Evolutionary conservation across 352 stramenopile genomes (phyloP).

Genomic region (Pythium biforme): DNA sequence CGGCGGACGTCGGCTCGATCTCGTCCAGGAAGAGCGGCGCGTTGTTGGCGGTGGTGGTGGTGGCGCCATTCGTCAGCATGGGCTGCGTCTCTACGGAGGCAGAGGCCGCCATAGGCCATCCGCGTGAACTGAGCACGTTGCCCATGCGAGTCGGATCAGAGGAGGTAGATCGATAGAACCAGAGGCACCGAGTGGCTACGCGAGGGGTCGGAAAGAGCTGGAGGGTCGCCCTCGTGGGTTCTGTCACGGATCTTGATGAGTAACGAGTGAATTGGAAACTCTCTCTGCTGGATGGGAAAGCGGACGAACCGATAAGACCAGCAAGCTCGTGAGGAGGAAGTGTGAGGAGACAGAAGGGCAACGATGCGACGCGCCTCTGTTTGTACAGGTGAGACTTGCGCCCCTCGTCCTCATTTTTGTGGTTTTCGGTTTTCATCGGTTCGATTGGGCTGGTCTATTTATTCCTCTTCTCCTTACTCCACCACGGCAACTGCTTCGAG

Average conservation of each 20-base stretch:
- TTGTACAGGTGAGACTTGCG: no score
- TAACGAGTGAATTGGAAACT: neutral
- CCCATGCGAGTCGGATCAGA: slow-evolving; percentile 13
- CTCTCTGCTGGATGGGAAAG: no score
- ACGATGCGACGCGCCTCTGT: no score
- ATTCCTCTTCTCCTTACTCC: slow-evolving; percentile 12
- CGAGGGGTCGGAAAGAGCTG: neutral
- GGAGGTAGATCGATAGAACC: neutral
- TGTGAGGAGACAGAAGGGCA: no score
- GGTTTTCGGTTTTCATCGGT: neutral
- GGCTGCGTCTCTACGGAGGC: slow-evolving; percentile 3
- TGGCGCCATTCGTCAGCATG: neutral
- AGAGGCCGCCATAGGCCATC: neutral
- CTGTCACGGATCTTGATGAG: neutral
- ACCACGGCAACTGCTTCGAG: neutral
- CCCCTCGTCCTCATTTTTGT: neutral
- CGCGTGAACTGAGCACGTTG: slow-evolving; percentile 22
- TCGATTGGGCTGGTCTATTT: neutral
- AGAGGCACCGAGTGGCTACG: neutral
- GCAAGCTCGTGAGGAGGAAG: no score
- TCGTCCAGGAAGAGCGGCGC: slow-evolving; percentile 53
- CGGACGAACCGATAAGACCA: neutral
- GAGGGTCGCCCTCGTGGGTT: neutral
- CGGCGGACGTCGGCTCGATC: slow-evolving; percentile 38
- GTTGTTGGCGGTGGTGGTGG: no score